Conservation (phyloP, 2,329 filamentous ascomycete genomes). For the Epichloe typhina region DNA sequence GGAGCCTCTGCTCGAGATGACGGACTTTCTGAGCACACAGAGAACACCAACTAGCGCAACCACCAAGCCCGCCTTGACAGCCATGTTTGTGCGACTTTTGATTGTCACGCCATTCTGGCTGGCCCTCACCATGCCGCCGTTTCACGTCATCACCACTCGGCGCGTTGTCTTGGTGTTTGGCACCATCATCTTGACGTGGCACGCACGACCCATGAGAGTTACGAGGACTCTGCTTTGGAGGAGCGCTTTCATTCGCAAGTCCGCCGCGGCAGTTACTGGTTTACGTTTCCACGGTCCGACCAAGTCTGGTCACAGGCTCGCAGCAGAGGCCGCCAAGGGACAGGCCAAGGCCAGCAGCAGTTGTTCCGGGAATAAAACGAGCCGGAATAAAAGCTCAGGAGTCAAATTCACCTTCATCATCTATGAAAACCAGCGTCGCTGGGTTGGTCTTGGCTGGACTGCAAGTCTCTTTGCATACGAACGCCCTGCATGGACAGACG, state of each 20-base stretch:
- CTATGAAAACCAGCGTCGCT: slow-evolving; percentile 91
- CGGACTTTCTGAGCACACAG: slow-evolving; percentile 87
- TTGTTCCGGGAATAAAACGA: slow-evolving; percentile 15
- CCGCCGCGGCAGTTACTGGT: slow-evolving; percentile 65
- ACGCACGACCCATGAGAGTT: slow-evolving; percentile 75
- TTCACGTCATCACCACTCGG: slow-evolving; percentile 75
- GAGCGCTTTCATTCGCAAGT: slow-evolving; percentile 57
- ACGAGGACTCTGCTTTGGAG: slow-evolving; percentile 84
- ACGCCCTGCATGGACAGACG: slow-evolving; percentile 84
- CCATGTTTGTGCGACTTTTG: slow-evolving; percentile 78
- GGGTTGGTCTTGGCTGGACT: slow-evolving; percentile 93
- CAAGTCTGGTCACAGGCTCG: slow-evolving; percentile 17
- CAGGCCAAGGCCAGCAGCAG: slow-evolving; percentile 12
- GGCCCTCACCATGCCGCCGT: slow-evolving; percentile 64
- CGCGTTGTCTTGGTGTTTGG: slow-evolving; percentile 76
- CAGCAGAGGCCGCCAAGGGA: slow-evolving; percentile 11
- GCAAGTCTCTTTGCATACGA: slow-evolving; percentile 84
- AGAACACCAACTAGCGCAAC: slow-evolving; percentile 83
- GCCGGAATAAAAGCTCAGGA: slow-evolving; percentile 47
- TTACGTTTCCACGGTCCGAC: slow-evolving; percentile 51
- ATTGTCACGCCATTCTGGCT: slow-evolving; percentile 85
- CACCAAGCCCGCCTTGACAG: slow-evolving; percentile 76
- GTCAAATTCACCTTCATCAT: slow-evolving; percentile 94
- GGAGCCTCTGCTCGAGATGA: slow-evolving; percentile 77
- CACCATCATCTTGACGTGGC: slow-evolving; percentile 80